A percentile compares a stretch with the other conserved stretches of the same genome.
phyloP scores from a whole-genome alignment of 179 eudicot genomes.

The Dionaea muscipula region DNA sequence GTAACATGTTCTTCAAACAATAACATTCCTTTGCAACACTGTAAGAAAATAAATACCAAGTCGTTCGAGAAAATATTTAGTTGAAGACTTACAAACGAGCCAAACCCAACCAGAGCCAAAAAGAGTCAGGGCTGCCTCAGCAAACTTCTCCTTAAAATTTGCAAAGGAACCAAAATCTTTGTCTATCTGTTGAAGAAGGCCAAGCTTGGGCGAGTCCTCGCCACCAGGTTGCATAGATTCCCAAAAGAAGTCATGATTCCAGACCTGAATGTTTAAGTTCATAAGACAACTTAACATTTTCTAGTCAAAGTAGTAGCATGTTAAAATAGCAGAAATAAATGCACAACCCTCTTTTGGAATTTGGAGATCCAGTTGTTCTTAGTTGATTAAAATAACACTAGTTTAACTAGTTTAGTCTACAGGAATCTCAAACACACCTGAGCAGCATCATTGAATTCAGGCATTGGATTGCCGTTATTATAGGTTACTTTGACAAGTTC shows the following conservation, averaged over 20 bases:
- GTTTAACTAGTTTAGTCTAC: background rate
- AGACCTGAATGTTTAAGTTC: conserved; percentile 37
- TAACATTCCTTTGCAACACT: too few species aligned
- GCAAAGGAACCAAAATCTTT: conserved; percentile 77
- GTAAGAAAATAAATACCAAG: too few species aligned
- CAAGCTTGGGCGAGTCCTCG: conserved; percentile 57
- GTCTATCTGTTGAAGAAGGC: conserved; percentile 71
- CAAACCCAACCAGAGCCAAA: conserved; percentile 96
- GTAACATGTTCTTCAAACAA: too few species aligned
- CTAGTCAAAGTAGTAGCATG: background rate
- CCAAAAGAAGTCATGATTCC: conserved; percentile 98
- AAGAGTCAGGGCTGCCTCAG: conserved; percentile 53
- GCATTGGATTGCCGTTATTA: conserved; percentile 76
- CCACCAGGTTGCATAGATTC: conserved; percentile 99
- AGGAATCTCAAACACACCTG: conserved; percentile 42
- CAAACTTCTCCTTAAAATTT: conserved; percentile 60
- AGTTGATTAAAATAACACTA: background rate
- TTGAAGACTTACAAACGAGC: conserved; percentile 71
- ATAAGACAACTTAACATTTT: background rate
- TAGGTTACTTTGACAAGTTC: conserved; percentile 81
- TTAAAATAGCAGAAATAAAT: too few species aligned
- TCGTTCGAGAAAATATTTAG: background rate
- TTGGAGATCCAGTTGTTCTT: too few species aligned
- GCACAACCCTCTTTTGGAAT: too few species aligned
- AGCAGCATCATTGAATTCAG: conserved; percentile 87